These are phyloP conservation scores for Auxenochlorella protothecoides DNA, from an alignment of 139 green algal genomes.

Conservation along the genomic window DNA sequence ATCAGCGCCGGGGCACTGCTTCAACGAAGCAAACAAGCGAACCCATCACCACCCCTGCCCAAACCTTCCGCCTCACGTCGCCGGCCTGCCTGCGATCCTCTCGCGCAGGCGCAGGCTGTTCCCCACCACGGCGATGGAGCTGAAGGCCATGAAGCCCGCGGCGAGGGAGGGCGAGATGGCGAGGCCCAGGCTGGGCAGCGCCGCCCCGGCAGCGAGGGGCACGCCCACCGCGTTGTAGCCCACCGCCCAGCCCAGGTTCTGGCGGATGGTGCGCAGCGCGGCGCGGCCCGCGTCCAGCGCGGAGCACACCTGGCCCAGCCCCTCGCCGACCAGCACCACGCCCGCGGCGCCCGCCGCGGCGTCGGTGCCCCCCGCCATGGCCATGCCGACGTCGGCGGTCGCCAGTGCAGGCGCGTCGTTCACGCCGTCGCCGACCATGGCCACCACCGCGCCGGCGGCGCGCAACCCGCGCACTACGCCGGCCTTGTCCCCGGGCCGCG, in stretches of 20 bases:
- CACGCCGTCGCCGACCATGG: conserved; percentile 93
- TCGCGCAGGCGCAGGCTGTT: conserved; percentile 75
- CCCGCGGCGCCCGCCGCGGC: conserved; percentile 67
- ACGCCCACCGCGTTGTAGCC: conserved; percentile 89
- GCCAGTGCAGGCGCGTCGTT: conserved; percentile 91
- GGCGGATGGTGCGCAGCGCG: conserved; percentile 79
- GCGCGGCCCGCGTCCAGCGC: conserved; percentile 61
- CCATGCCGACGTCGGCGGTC: conserved; percentile 69
- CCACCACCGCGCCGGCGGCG: conserved; percentile 43
- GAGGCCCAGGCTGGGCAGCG: conserved; percentile 67
- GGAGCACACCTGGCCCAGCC: conserved; percentile 42
- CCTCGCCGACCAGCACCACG: conserved; percentile 88
- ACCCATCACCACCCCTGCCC: too few species aligned
- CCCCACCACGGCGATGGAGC: conserved; percentile 73
- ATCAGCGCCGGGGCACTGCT: too few species aligned
- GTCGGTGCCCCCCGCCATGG: conserved; percentile 56
- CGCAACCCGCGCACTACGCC: conserved; percentile 28
- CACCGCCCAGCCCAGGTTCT: conserved; percentile 92
- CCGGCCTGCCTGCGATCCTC: background rate
- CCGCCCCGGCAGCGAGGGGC: conserved; percentile 75
- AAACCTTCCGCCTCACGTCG: background rate
- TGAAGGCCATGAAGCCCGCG: conserved; percentile 85
- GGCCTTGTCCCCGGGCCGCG: conserved; percentile 45
- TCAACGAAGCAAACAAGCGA: too few species aligned
- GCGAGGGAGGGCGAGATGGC: conserved; percentile 71